Base-by-base conservation (phyloP, 1,139 yeast genomes). In the Pichia sp. region DNA sequence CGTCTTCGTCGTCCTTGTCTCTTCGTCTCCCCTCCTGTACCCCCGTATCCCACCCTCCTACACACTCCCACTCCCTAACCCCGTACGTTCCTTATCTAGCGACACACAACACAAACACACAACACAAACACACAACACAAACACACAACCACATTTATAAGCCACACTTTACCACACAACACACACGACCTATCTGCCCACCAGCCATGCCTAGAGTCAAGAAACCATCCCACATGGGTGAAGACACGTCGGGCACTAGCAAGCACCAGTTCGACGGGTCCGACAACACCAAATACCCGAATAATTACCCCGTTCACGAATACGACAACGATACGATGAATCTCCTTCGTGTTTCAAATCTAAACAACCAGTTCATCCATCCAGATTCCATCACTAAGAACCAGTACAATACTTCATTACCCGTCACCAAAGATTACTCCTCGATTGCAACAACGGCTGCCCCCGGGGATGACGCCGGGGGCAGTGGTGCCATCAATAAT, bases 321-420 rank as follows among this genome's bases (percentile, higher is more conserved):
- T 43, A 53, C 12, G 18, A 15, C 19, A 20, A 21, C 3, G 37
- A 19, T 17, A 24, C 28, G 48, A 62, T 7, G n/a, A 38, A 3
- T 49, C 18, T 19, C 21, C 33, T 47, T 2, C 32, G 42, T 33
- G 48, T 53, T 7, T 55, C 58, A 1, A 58, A 58, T 37, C 59
- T 57, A 46, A 43, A 47, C 15, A 40, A 46, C 3, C 43, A 53
- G 24, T 45, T 61, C 4, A 62, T 65, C 8, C 32, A 40, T 24
- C 22, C 30, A 4, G 40, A 43, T 4, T 14, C 45, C 19, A 69
- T 74, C 42, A 68, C 70, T 27, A 75, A 73, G 59, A 73, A 79
- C 52, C 81, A 81, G 57, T 85, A 85, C 61, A 85, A 89, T 50
- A 83, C 91, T 17, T 79, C 88, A 10, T 81, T 85, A 17, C 45